phyloP scores from a whole-genome alignment of 805 yeast genomes.

The Candida dendrica region DNA sequence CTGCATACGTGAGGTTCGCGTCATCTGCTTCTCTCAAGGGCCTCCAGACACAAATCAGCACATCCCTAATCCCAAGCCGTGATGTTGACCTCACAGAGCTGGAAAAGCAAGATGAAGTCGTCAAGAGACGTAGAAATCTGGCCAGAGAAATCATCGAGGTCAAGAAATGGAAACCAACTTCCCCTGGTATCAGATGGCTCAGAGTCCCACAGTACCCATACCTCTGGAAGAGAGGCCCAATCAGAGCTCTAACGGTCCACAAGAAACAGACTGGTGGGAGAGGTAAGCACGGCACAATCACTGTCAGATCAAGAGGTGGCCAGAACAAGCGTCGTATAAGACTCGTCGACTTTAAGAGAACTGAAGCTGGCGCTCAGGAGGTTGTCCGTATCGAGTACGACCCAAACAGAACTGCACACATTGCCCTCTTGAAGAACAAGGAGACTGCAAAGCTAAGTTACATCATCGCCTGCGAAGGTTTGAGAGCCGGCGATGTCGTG shows the following conservation, averaged over 20 bases:
- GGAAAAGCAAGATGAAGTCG: conserved; percentile 70
- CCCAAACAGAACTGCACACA: conserved; percentile 90
- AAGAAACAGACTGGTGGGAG: conserved; percentile 78
- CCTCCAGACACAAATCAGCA: neutral
- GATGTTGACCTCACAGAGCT: conserved; percentile 54
- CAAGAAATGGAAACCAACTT: conserved; percentile 70
- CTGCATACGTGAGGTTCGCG: neutral
- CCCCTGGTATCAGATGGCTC: conserved; percentile 87
- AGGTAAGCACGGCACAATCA: conserved; percentile 80
- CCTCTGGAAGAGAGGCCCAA: conserved; percentile 79
- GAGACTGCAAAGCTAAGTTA: conserved; percentile 61
- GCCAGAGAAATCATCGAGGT: conserved; percentile 63
- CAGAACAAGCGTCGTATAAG: conserved; percentile 89
- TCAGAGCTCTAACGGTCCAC: conserved; percentile 65
- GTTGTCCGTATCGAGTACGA: conserved; percentile 91
- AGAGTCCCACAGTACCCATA: conserved; percentile 82
- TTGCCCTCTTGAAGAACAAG: conserved; percentile 71
- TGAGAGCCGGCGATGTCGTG: conserved; percentile 86
- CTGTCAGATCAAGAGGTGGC: conserved; percentile 94
- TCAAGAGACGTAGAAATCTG: conserved; percentile 65
- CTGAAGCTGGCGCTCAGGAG: conserved; percentile 60
- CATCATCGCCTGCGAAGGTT: conserved; percentile 85
- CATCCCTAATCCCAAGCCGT: conserved; percentile 28
- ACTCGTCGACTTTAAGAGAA: conserved; percentile 68
- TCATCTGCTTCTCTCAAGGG: neutral